Base-by-base conservation (phyloP, 2,329 filamentous ascomycete species). In the Colletotrichum salicis region DNA sequence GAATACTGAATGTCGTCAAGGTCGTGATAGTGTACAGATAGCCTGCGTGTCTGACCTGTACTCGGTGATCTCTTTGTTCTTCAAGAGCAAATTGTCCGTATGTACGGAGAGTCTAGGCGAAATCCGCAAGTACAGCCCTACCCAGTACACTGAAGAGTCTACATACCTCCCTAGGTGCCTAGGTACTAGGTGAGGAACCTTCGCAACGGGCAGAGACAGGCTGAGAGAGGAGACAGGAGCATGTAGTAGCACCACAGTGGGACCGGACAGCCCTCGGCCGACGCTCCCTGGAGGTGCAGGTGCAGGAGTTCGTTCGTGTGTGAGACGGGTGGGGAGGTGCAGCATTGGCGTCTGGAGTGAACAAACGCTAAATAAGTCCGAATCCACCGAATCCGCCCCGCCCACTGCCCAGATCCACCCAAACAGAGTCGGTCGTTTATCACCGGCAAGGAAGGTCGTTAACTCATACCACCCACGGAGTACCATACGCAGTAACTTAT, bases 221-320 rank as follows among this genome's bases (percentile, higher is more conserved):
- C 7, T 19, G 5, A 41, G 37, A 13, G 37, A 41, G 37, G 37
- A 41, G 15, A 41, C 19, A 48, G 41, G 19, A 22, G 19, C 27
- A 3, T 29, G 27, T 29, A 29, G 27, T 19, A 22, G 41, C 41
- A 48, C 41, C 15, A 55, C 15, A 29, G 52, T 27, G 5, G 27
- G 52, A 45, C 45, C 31, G 45, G 51, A 55, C 6, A 52, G 60
- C 22, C 60, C 45, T 35, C 56, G 56, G 35, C 45, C 29, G 29
- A 6, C 29, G 24, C 60, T 55, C 61, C 24, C 33, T 52, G 37
- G 4, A 54, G 60, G 41, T 64, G 64, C 63, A 35, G 64, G 54
- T 64, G 62, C 66, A 64, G 66, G 60, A 24, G 54, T 65, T 69
- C 54, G 67, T 65, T 69, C 19, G 59, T 65, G 66, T 59, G 61